phyloP scores from a whole-genome alignment of 2,329 filamentous ascomycete genomes.

The Helminthosporium solani region DNA sequence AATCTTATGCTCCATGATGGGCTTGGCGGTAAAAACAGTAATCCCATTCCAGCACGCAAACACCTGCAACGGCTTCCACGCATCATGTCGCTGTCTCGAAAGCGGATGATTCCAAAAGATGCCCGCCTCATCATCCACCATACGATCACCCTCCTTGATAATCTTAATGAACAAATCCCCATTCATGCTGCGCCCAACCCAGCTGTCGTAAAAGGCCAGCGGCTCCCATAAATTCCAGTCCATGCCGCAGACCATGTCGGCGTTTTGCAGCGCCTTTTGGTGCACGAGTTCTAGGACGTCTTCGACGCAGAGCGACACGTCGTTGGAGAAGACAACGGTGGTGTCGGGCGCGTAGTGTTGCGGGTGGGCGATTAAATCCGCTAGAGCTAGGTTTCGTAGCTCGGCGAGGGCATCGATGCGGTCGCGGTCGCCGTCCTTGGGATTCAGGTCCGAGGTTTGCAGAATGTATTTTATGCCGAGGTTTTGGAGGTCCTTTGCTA shows the following conservation, averaged over 20 bases:
- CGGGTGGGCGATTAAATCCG: conserved; percentile 55
- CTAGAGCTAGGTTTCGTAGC: conserved; percentile 56
- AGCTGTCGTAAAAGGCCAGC: conserved; percentile 59
- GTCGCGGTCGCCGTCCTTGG: conserved; percentile 31
- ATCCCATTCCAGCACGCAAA: conserved; percentile 64
- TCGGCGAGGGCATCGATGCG: conserved; percentile 52
- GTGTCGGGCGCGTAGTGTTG: conserved; percentile 96
- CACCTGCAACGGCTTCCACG: conserved; percentile 56
- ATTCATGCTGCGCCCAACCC: conserved; percentile 54
- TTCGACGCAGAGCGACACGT: conserved; percentile 58
- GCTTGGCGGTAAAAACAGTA: conserved; percentile 50
- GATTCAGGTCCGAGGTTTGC: conserved; percentile 47
- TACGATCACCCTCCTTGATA: conserved; percentile 52
- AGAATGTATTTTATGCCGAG: conserved; percentile 48
- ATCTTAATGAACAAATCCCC: conserved; percentile 60
- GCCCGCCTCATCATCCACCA: conserved; percentile 10
- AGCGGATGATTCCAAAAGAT: conserved; percentile 53
- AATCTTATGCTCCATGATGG: conserved; percentile 48
- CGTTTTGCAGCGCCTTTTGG: conserved; percentile 49
- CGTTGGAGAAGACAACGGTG: conserved; percentile 84
- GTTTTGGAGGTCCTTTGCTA: conserved; percentile 43
- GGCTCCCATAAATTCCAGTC: conserved; percentile 55
- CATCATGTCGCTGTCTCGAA: conserved; percentile 36
- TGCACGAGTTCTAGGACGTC: conserved; percentile 59
- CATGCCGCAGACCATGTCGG: conserved; percentile 60